These are phyloP conservation scores for Daldinia sp. DNA, from an alignment of 2,329 filamentous ascomycete genomes.

Conservation along the genomic window DNA sequence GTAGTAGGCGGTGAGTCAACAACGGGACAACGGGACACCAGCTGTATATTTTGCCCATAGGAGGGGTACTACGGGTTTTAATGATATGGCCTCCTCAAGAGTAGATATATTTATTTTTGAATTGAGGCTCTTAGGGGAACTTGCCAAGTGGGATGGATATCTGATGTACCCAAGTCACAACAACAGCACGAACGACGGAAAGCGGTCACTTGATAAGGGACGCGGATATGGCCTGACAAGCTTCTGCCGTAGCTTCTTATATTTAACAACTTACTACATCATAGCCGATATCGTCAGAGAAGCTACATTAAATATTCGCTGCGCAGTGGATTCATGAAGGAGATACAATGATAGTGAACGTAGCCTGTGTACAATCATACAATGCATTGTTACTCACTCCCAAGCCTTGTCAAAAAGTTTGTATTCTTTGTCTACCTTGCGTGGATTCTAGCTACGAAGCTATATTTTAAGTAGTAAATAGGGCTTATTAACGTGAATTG, in stretches of 20 bases:
- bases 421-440: background rate
- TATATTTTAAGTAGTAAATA: background rate
- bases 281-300: background rate
- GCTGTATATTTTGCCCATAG: background rate
- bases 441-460: background rate
- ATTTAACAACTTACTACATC: background rate
- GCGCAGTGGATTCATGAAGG: too few species aligned
- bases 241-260: background rate
- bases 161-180: background rate
- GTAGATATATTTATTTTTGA: background rate
- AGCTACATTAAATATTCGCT: background rate
- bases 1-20: background rate
- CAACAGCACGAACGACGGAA: background rate
- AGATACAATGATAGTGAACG: background rate
- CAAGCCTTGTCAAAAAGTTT: background rate
- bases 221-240: background rate
- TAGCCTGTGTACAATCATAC: background rate
- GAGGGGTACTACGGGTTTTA: background rate
- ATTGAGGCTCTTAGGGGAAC: background rate
- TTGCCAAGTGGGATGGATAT: background rate
- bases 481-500: background rate
- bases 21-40: background rate
- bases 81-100: background rate
- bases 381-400: background rate
- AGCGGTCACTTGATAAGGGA: background rate